A percentile compares a stretch with the other conserved stretches of the same genome.
Evolutionary conservation across 306 rosid species (phyloP).

Genomic region (Casuarina equisetifolia): DNA sequence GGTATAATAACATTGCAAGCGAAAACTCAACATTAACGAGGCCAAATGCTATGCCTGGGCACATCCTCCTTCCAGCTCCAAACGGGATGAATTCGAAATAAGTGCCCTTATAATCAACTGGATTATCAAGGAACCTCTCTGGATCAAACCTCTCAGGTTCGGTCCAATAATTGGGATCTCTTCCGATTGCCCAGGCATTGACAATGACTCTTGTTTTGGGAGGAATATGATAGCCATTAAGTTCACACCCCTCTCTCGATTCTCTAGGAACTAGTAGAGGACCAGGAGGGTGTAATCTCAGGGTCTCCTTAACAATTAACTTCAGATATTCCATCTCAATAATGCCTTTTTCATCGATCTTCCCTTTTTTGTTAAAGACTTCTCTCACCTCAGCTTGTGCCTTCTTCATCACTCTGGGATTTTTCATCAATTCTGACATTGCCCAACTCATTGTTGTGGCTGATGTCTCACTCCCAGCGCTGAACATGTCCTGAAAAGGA

Average conservation of each 20-base stretch:
- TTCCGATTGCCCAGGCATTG: too few relatives aligned
- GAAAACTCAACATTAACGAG: constrained; percentile 23
- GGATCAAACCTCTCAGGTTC: constrained; percentile 32
- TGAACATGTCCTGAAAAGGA: constrained; percentile 31
- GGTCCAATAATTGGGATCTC: constrained; percentile 20
- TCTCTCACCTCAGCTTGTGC: constrained; percentile 40
- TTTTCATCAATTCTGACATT: constrained; percentile 43
- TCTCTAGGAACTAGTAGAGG: constrained; percentile 32
- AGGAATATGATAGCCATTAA: constrained; percentile 1
- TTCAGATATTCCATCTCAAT: constrained; percentile 11
- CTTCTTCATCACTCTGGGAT: constrained; percentile 34
- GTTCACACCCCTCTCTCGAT: constrained; percentile 18
- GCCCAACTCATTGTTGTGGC: constrained; percentile 27
- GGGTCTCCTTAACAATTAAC: constrained; percentile 30
- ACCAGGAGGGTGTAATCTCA: constrained; percentile 27
- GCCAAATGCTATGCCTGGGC: constrained; percentile 23
- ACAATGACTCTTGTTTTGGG: too few relatives aligned
- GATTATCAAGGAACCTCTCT: constrained; percentile 23
- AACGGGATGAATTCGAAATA: constrained; percentile 28
- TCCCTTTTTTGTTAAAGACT: constrained; percentile 22
- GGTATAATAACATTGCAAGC: constrained; percentile 31
- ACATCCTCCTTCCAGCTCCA: constrained; percentile 32
- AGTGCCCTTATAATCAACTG: constrained; percentile 25
- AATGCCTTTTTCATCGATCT: too few relatives aligned
- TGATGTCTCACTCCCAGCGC: constrained; percentile 39